Percentiles rank a stretch among this genome's conserved stretches.
These are phyloP conservation scores for Metarhizium album DNA, from an alignment of 2,329 filamentous ascomycete genomes.

Conservation along the genomic window DNA sequence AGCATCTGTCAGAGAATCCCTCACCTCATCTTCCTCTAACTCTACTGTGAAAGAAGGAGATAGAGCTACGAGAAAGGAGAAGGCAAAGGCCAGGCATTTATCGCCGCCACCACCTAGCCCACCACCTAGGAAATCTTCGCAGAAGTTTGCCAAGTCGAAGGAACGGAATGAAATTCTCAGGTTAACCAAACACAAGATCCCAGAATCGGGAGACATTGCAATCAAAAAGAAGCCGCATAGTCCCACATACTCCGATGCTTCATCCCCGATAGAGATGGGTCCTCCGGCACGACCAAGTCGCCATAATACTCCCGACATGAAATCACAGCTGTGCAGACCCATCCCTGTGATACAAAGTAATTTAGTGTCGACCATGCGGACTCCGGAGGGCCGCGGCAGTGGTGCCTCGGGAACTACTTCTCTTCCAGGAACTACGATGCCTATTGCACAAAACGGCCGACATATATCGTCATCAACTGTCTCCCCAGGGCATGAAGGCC, in stretches of 20 bases:
- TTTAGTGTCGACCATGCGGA: conserved; percentile 20
- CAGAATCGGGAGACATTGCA: conserved; percentile 2
- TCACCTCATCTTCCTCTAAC: conserved; percentile 61
- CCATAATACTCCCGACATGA: conserved; percentile 54
- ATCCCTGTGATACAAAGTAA: conserved; percentile 53
- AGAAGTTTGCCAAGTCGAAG: conserved; percentile 34
- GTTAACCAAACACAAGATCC: neutral
- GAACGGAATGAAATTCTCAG: neutral
- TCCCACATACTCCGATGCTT: conserved; percentile 15
- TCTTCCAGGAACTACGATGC: conserved; percentile 23
- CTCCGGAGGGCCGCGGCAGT: conserved; percentile 34
- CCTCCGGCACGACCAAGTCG: conserved; percentile 55
- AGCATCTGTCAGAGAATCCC: conserved; percentile 56
- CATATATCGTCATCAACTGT: conserved; percentile 22
- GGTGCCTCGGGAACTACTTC: conserved; percentile 23
- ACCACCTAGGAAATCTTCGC: conserved; percentile 50
- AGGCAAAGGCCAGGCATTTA: conserved; percentile 29
- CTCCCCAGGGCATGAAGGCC: conserved; percentile 10
- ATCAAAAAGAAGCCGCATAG: conserved; percentile 29
- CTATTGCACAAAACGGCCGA: conserved; percentile 17
- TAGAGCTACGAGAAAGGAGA: conserved; percentile 29
- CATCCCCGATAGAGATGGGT: conserved; percentile 22
- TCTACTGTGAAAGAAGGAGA: conserved; percentile 52
- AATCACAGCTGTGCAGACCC: conserved; percentile 40
- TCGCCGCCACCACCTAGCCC: conserved; percentile 47